phyloP scores from a whole-genome alignment of 2,329 filamentous ascomycete genomes.

The Aciculosporium take region DNA sequence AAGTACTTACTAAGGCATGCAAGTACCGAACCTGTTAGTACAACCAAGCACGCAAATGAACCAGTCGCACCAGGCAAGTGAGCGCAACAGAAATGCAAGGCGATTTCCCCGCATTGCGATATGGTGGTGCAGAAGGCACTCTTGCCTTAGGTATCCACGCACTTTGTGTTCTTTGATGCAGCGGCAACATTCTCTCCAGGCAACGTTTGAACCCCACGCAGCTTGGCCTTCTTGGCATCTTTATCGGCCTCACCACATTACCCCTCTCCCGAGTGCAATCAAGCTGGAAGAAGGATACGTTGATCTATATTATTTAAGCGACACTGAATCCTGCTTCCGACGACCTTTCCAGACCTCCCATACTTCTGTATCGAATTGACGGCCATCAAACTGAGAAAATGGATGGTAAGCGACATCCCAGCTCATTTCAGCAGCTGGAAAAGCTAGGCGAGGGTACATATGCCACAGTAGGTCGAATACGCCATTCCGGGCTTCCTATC shows the following conservation, averaged over 20 bases:
- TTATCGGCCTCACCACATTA: no score
- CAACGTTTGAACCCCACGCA: no score
- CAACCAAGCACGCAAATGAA: no score
- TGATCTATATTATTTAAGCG: not conserved
- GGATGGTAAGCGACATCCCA: constrained; percentile 86
- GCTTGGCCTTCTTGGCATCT: no score
- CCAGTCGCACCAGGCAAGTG: no score
- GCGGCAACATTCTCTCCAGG: no score
- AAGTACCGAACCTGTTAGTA: no score
- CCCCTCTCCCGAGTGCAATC: not conserved
- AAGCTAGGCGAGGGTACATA: constrained; percentile 98
- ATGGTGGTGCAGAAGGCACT: no score
- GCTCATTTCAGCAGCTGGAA: constrained; percentile 97
- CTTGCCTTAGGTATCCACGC: not conserved
- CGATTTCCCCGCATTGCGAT: no score
- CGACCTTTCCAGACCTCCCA: not conserved
- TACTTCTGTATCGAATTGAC: not conserved
- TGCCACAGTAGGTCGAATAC: constrained; percentile 53
- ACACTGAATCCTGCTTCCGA: not conserved
- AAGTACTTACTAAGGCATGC: no score
- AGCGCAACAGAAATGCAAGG: no score
- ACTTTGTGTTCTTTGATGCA: not conserved
- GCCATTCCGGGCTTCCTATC: not conserved
- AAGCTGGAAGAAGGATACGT: not conserved
- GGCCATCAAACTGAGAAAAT: constrained; percentile 32